Evolutionary conservation across 148 eudicot species (phyloP), one percentile per base, ranked within the genome.

Genomic region (Arbutus unedo): DNA sequence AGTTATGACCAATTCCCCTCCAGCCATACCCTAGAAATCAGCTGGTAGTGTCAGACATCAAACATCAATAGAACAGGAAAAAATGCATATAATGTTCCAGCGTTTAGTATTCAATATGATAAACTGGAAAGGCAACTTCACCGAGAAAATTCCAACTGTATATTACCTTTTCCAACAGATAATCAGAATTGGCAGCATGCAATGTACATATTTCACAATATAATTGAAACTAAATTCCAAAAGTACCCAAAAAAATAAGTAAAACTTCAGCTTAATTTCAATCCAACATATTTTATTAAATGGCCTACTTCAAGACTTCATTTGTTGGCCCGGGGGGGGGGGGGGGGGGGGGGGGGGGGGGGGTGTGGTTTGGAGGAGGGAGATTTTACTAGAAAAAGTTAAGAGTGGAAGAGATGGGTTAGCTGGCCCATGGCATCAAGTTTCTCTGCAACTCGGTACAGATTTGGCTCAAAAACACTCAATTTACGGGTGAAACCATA

Each of bases 1-100:
- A 43, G 90, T 87, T 54, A 96, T 92, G n/a, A 96, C 92, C 88
- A 96, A 72, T 86, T 96, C 98, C 19, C 99, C 99, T 64, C 99
- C 99, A 84, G 99, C 98, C 99, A 96, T 94, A 85, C 99, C 96
- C 98, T 96, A 81, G 31, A 19, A 83, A 85, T 71, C 56, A 54
- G 41, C 44, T 31, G 57, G 76, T 44, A 74, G 73, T 6, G 64
- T 84, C 76, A 85, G 78, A 51, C 64, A 23, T 59, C 47, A 56
- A 73, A 2, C 23, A 72, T 19, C 5, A 23, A 66, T 11, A 66
- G 43, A 66, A 66, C 25, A 43, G 16, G 18, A 25, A 31, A 31
- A 25, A 31, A 25, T 0, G 71, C 43, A 64, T 21, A 21, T 66
- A 11, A 25, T 31, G 44, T 31, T 66, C 44, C 25, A 66, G 31